Evolutionary conservation across 108 stramenopile species (phyloP).

Genomic region (Poteriospumella lacustris): DNA sequence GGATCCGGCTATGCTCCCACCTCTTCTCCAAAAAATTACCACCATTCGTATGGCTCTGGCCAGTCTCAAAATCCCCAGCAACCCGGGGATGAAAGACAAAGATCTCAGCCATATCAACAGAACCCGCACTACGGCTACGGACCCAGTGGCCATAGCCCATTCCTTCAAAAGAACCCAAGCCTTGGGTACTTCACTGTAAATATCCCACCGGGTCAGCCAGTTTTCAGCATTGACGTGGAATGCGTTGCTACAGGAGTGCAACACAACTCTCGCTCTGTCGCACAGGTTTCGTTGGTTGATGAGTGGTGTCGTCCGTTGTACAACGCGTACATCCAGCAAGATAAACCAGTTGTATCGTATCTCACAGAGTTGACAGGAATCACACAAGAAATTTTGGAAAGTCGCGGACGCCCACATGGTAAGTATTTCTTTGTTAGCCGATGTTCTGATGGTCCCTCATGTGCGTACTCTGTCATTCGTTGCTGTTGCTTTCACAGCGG

Average conservation of each 20-base stretch:
- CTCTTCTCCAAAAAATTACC: no score
- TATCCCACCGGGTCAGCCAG: neutral
- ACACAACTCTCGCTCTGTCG: conserved; percentile 21
- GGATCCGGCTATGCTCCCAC: neutral
- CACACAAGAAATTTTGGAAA: conserved; percentile 1
- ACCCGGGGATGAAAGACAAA: no score
- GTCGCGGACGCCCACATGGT: neutral
- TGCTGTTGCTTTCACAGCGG: neutral
- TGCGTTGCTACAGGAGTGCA: conserved; percentile 11
- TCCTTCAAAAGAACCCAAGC: no score
- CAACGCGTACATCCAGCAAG: conserved; percentile 19
- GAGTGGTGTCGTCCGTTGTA: neutral
- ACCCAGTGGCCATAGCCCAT: no score
- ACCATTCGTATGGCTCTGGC: no score
- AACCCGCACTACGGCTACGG: no score
- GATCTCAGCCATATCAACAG: no score
- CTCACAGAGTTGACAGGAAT: neutral
- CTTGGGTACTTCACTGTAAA: no score
- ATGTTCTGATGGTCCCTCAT: no score
- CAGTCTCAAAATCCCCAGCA: no score
- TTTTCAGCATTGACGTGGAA: conserved; percentile 23
- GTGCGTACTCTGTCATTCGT: no score
- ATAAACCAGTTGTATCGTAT: conserved; percentile 23
- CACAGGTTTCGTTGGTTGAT: conserved; percentile 7
- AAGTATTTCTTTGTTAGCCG: neutral